phyloP scores from a whole-genome alignment of 164 flowering plant species.

The Taxillus chinensis region DNA sequence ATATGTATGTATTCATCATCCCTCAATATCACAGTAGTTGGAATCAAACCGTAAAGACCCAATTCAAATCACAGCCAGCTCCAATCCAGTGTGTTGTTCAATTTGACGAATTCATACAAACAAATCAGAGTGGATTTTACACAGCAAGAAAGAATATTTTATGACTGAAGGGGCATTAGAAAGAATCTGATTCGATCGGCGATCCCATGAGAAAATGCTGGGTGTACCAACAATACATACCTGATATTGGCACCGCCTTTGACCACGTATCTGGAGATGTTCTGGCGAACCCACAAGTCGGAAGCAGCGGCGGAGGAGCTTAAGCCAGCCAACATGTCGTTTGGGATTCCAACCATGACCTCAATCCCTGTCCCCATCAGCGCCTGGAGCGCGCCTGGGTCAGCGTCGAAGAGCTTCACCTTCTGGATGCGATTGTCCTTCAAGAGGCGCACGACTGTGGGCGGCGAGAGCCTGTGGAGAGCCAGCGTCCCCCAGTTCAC shows the following conservation, averaged over 20 bases:
- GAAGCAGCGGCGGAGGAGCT: constrained; percentile 51
- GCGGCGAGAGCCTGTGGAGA: constrained; percentile 47
- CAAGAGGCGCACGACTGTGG: constrained; percentile 67
- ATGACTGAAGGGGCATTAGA: too few species aligned
- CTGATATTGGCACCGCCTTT: constrained; percentile 73
- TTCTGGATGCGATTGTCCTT: constrained; percentile 54
- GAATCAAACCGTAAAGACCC: too few species aligned
- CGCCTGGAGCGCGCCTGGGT: constrained; percentile 39
- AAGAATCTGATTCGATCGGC: too few species aligned
- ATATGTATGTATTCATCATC: too few species aligned
- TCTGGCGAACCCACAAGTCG: constrained; percentile 70
- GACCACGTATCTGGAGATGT: constrained; percentile 42
- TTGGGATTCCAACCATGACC: constrained; percentile 89
- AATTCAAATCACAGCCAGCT: not conserved
- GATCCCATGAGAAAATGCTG: too few species aligned
- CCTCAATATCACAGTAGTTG: too few species aligned
- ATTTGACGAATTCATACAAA: too few species aligned
- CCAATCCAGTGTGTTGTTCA: not conserved
- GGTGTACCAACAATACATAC: constrained; percentile 17
- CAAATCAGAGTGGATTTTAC: too few species aligned
- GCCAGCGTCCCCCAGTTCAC: constrained; percentile 90
- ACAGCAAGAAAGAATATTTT: too few species aligned
- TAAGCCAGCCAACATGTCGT: constrained; percentile 52
- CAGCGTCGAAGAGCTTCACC: constrained; percentile 84
- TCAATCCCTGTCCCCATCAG: constrained; percentile 64